Evolutionary conservation across 306 rosid genomes (phyloP).

Genomic region (Canavalia gladiata): DNA sequence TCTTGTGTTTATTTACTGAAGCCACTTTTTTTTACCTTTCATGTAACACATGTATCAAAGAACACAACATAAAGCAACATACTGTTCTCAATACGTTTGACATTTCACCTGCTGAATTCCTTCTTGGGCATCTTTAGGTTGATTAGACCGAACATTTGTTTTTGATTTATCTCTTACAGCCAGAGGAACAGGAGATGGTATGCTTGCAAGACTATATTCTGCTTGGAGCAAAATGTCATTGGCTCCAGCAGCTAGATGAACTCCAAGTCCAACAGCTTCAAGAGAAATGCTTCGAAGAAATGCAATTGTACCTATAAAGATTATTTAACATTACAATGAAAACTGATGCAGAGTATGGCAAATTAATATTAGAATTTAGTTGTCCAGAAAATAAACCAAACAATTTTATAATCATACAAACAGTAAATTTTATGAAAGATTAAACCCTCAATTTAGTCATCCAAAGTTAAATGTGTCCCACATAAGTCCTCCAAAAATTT

Average conservation of each 20-base stretch:
- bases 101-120: slow-evolving; percentile 87
- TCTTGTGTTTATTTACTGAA: background rate
- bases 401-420: slow-evolving; percentile 33
- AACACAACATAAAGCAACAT: slow-evolving; percentile 6
- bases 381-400: slow-evolving; percentile 27
- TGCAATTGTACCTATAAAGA: slow-evolving; percentile 80
- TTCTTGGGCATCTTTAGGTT: slow-evolving; percentile 95
- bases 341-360: slow-evolving; percentile 20
- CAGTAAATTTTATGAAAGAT: background rate
- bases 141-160: slow-evolving; percentile 77
- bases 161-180: slow-evolving; percentile 58
- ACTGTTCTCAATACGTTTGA: slow-evolving; percentile 19
- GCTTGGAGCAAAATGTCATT: slow-evolving; percentile 88
- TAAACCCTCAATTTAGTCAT: no score
- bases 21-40: slow-evolving; percentile 4
- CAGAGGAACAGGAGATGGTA: slow-evolving; percentile 64
- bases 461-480: no score
- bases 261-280: slow-evolving; percentile 98
- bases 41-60: slow-evolving; percentile 18
- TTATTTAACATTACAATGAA: slow-evolving; percentile 22
- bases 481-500: no score
- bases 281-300: slow-evolving; percentile 95
- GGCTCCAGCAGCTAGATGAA: slow-evolving; percentile 97
- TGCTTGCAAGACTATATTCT: slow-evolving; percentile 75
- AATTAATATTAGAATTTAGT: slow-evolving; percentile 14